Conservation (phyloP, 1,284 basidiomycete genomes). For the Peniophora sp. region DNA sequence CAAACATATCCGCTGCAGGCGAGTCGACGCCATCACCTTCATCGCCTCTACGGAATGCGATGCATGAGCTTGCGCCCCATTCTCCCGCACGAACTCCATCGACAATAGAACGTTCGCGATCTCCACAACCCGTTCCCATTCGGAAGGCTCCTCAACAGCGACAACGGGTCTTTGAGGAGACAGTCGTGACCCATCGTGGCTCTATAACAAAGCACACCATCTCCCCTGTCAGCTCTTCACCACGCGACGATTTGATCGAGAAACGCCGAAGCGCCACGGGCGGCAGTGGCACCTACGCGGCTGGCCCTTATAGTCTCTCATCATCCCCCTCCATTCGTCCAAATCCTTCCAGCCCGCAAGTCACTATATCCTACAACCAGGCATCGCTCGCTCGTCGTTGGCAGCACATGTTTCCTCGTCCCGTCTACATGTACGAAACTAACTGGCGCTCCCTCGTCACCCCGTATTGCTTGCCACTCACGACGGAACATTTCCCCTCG, state of each 20-base stretch:
- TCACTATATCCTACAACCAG: constrained; percentile 50
- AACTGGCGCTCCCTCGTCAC: constrained; percentile 89
- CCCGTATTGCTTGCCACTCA: constrained; percentile 85
- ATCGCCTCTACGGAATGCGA: neutral
- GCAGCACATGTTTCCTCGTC: constrained; percentile 82
- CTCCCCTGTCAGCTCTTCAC: constrained; percentile 60
- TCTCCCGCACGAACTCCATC: neutral
- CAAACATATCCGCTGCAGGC: constrained; percentile 40
- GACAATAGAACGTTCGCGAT: constrained; percentile 17
- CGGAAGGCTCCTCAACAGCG: constrained; percentile 33
- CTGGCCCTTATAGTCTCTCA: constrained; percentile 34
- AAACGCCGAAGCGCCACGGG: constrained; percentile 46
- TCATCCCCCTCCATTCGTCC: constrained; percentile 39
- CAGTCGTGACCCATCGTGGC: constrained; percentile 29
- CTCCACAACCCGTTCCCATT: constrained; percentile 46
- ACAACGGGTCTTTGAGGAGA: constrained; percentile 51
- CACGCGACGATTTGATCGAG: constrained; percentile 52
- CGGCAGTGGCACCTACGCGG: constrained; percentile 27
- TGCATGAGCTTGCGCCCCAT: neutral
- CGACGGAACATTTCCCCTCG: constrained; percentile 84
- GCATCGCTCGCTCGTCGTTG: constrained; percentile 74
- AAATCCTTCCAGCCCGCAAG: constrained; percentile 60
- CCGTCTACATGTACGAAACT: constrained; percentile 77
- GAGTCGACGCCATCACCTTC: constrained; percentile 14
- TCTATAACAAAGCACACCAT: constrained; percentile 30